phyloP scores from a whole-genome alignment of 192 early-diverging fungal genomes.

The Coemansia furcata region DNA sequence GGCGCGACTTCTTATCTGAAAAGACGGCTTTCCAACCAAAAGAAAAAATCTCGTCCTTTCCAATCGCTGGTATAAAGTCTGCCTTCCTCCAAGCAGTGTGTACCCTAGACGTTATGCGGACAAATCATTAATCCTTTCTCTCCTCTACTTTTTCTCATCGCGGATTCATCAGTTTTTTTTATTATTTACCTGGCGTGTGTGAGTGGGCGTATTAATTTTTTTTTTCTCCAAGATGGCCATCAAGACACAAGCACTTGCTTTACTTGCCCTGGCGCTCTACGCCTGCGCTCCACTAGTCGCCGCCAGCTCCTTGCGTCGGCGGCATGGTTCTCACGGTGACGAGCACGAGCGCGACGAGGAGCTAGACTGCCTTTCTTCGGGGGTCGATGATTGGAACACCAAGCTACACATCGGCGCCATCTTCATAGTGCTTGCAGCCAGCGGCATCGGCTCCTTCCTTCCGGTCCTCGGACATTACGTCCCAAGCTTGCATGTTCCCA shows the following conservation, averaged over 20 bases:
- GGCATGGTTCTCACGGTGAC: constrained; percentile 21
- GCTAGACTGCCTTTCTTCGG: constrained; percentile 33
- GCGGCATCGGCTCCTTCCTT: constrained; percentile 55
- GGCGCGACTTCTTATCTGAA: not conserved
- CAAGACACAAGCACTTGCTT: not conserved
- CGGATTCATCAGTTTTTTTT: not conserved
- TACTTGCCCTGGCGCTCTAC: not conserved
- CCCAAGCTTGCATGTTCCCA: constrained; percentile 35
- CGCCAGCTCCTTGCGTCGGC: not conserved
- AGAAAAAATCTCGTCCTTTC: too few relatives aligned
- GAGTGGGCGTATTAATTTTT: not conserved
- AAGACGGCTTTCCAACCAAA: not conserved
- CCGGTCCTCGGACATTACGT: constrained; percentile 54
- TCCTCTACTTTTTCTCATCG: not conserved
- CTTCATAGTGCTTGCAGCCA: constrained; percentile 56
- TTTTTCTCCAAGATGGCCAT: not conserved
- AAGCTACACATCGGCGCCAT: constrained; percentile 57
- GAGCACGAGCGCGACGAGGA: constrained; percentile 18
- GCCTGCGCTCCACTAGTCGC: not conserved
- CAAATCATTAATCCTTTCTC: not conserved
- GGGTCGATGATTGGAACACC: constrained; percentile 37
- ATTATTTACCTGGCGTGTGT: not conserved
- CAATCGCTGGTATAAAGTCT: not conserved
- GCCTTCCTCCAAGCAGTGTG: not conserved
- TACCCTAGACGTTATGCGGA: constrained; percentile 35